These are phyloP conservation scores for Metschnikowia colocasiae DNA, from an alignment of 805 yeast species.

Conservation along the genomic window DNA sequence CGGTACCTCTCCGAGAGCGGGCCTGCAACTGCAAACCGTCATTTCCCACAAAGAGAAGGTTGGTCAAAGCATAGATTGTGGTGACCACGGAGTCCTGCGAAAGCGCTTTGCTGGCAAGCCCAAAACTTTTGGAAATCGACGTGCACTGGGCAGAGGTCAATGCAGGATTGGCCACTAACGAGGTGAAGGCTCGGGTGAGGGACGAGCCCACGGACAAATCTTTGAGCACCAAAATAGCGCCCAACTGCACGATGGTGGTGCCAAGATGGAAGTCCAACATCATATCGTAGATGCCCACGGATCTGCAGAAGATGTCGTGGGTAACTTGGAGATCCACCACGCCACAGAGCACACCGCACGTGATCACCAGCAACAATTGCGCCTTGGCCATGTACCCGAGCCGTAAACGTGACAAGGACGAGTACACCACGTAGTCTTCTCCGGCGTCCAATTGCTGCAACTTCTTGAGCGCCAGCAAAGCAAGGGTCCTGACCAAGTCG, in stretches of 20 bases:
- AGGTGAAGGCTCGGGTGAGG: constrained; percentile 44
- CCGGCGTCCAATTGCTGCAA: constrained; percentile 54
- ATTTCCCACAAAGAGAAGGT: constrained; percentile 58
- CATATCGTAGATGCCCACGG: constrained; percentile 51
- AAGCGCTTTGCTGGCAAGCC: constrained; percentile 61
- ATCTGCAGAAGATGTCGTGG: constrained; percentile 44
- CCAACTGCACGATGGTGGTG: constrained; percentile 49
- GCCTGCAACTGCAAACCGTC: constrained; percentile 32
- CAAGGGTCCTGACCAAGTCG: constrained; percentile 26
- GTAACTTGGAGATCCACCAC: constrained; percentile 43
- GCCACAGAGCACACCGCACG: constrained; percentile 50
- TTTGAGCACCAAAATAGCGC: constrained; percentile 48
- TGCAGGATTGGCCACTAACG: constrained; percentile 53
- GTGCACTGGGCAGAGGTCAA: constrained; percentile 46
- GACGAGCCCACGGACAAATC: constrained; percentile 37
- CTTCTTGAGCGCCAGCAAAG: constrained; percentile 36
- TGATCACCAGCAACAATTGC: constrained; percentile 55
- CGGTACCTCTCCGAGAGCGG: constrained; percentile 28
- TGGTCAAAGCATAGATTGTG: constrained; percentile 77
- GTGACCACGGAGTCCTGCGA: constrained; percentile 83
- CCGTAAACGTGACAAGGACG: constrained; percentile 44
- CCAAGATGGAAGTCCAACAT: constrained; percentile 53
- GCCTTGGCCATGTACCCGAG: constrained; percentile 55
- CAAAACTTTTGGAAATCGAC: constrained; percentile 54
- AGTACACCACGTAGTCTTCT: constrained; percentile 51